Evolutionary conservation across 306 rosid species (phyloP), one percentile per base, ranked within the genome.

Genomic region (Quercus robur): DNA sequence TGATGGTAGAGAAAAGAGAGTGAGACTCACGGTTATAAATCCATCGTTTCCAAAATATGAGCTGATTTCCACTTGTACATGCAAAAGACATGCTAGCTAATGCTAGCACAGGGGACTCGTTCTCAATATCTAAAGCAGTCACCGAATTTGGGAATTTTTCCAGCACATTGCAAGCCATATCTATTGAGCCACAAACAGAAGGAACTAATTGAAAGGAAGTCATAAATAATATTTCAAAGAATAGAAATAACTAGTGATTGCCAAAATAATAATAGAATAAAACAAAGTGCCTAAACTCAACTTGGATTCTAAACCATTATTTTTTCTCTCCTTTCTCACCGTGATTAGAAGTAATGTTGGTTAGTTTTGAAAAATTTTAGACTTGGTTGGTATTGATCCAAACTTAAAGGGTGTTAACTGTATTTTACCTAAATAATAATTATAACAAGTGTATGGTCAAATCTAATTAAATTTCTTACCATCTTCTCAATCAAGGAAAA

Each of bases 321-420:
- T 31, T 5, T 35, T 6, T 6, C 0, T 35, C 2, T 35, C 44
- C 2, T 6, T 0, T 35, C 9, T 35, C 9, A 35, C 44, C 0
- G 2, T 35, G 44, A 6, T 35, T 35, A 35, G 44, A 0, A 35
- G 0, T 0, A 0, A 35, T 0, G 9, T 35, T 1, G 9, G 9
- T 1, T 6, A 35, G 0, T 35, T 35, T 35, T 35, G 44, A 35
- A 6, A 35, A 35, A 1, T 6, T 35, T 35, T 35, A 0, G 3
- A 28, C 3, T 28, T 2, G 30, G 30, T 2, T 5, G 41, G 41
- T 35, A 1, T 35, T 35, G 8, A 0, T 2, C 2, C 41, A 35
- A 35, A 35, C 0, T 35, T 6, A 35, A 6, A 0, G 0, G 8
- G 0, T 6, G 2, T 5, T 35, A 35, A 35, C 2, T 35, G 0